Conservation (phyloP, 2,329 filamentous ascomycete species). For the Fusarium udum region DNA sequence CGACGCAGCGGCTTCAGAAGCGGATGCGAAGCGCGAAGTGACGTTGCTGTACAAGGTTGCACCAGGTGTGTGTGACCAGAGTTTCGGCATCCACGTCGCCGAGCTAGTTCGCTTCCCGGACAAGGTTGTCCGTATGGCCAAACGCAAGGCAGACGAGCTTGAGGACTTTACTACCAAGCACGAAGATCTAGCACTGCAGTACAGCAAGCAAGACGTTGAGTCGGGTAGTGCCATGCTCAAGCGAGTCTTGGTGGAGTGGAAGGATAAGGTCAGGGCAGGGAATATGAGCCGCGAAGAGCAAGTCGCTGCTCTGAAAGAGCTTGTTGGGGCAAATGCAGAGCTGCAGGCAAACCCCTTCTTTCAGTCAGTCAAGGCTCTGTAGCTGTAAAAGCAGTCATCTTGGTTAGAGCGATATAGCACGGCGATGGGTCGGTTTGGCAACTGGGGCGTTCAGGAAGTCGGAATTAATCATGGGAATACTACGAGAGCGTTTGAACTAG, state of each 20-base stretch:
- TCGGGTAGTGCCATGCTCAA: slow-evolving; percentile 88
- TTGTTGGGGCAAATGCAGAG: slow-evolving; percentile 78
- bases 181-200: slow-evolving; percentile 67
- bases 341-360: slow-evolving; percentile 75
- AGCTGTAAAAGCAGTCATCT: slow-evolving; percentile 21
- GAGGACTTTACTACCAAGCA: slow-evolving; percentile 92
- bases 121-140: slow-evolving; percentile 99
- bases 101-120: slow-evolving; percentile 95
- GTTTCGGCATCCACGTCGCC: slow-evolving; percentile 97
- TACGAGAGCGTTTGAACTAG: slow-evolving; percentile 6
- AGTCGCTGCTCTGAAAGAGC: slow-evolving; percentile 78
- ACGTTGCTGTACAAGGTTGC: slow-evolving; percentile 97
- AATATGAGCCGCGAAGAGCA: slow-evolving; percentile 78
- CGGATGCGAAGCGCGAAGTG: slow-evolving; percentile 76
- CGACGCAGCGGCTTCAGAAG: slow-evolving; percentile 47
- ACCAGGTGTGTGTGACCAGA: slow-evolving; percentile 94
- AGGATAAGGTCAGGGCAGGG: slow-evolving; percentile 72
- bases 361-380: slow-evolving; percentile 67
- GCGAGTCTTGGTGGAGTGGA: slow-evolving; percentile 85
- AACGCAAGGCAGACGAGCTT: slow-evolving; percentile 96
- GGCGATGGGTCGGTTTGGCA: not conserved
- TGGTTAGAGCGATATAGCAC: not conserved
- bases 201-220: slow-evolving; percentile 87
- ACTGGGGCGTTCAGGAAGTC: slow-evolving; percentile 21
- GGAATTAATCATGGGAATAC: slow-evolving; percentile 12